Evolutionary conservation across 169 alveolate species (phyloP).

Genomic region (Eimeria sp.): DNA sequence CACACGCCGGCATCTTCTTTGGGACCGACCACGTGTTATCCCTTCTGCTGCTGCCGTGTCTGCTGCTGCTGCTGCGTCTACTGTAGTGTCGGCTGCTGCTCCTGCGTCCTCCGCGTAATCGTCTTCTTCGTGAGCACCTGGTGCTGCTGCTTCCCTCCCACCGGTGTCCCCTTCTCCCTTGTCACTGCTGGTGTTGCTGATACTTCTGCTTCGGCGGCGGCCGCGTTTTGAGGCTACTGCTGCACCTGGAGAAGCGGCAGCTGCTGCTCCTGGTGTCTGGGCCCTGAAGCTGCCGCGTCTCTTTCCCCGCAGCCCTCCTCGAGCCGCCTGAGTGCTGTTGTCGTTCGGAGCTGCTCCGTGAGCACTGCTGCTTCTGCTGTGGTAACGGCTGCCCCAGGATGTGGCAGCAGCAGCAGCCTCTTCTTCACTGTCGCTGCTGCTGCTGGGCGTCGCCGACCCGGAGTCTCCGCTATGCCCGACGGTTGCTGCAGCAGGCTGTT

Average conservation of each 20-base stretch:
- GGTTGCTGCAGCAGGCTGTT: slow-evolving; percentile 47
- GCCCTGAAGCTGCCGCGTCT: slow-evolving; percentile 61
- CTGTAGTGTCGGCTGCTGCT: slow-evolving; percentile 19
- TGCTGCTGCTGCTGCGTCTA: slow-evolving; percentile 18
- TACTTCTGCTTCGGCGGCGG: slow-evolving; percentile 59
- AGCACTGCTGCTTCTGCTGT: slow-evolving; percentile 44
- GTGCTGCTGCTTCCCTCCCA: slow-evolving; percentile 14
- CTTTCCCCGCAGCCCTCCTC: slow-evolving; percentile 25
- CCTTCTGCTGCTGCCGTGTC: slow-evolving; percentile 9
- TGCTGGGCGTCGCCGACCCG: slow-evolving; percentile 54
- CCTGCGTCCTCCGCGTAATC: slow-evolving; percentile 10
- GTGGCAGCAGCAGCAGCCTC: background rate
- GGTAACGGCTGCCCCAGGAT: slow-evolving; percentile 18
- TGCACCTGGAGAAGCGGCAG: slow-evolving; percentile 5
- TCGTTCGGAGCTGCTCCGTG: slow-evolving; percentile 17
- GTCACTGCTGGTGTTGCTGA: slow-evolving; percentile 59
- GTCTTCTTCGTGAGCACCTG: slow-evolving; percentile 30
- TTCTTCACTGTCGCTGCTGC: slow-evolving; percentile 47
- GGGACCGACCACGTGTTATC: slow-evolving; percentile 38
- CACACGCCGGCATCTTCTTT: slow-evolving; percentile 60
- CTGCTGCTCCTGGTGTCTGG: slow-evolving; percentile 24
- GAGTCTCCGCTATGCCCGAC: slow-evolving; percentile 29
- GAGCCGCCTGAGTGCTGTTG: background rate
- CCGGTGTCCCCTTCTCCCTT: slow-evolving; percentile 39
- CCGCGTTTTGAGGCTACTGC: slow-evolving; percentile 19